These are phyloP conservation scores for Phytopythium montanum DNA, from an alignment of 352 stramenopile species.

Conservation along the genomic window DNA sequence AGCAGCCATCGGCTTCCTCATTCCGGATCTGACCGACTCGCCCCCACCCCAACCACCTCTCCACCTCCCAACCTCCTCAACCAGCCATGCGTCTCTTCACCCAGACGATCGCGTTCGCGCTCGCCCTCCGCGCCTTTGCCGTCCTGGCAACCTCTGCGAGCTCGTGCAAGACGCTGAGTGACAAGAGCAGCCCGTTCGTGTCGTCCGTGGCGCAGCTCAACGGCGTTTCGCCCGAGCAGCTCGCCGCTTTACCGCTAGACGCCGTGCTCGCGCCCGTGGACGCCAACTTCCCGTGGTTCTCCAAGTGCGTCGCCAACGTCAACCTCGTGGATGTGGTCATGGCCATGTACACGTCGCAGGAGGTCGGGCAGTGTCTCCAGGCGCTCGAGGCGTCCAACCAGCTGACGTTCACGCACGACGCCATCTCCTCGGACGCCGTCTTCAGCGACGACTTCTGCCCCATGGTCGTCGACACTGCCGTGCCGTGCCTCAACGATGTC, in stretches of 20 bases:
- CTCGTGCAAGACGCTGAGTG: constrained; percentile 1
- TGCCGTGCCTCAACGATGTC: constrained; percentile 7
- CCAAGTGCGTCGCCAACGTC: constrained; percentile 10
- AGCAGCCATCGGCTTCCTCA: background rate
- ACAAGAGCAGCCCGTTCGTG: constrained; percentile 5
- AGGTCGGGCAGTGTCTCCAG: constrained; percentile 2
- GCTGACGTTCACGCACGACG: background rate
- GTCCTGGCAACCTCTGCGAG: background rate
- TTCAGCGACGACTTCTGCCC: constrained; percentile 5
- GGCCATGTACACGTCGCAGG: background rate
- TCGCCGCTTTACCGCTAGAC: background rate
- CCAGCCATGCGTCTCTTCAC: constrained; percentile 2
- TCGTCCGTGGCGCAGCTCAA: constrained; percentile 7
- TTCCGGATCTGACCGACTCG: background rate
- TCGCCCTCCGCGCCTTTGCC: background rate
- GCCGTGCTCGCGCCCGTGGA: constrained; percentile 5
- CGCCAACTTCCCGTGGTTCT: constrained; percentile 5
- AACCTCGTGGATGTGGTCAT: background rate
- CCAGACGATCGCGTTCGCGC: constrained; percentile 2
- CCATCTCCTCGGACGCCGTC: background rate
- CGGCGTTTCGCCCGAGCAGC: constrained; percentile 2
- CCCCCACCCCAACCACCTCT: background rate
- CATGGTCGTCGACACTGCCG: background rate
- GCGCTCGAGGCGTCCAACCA: background rate
- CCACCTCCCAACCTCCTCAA: background rate